Base-by-base conservation (phyloP, 371 early-diverging fungal genomes). In the Mucor velutinosus region DNA sequence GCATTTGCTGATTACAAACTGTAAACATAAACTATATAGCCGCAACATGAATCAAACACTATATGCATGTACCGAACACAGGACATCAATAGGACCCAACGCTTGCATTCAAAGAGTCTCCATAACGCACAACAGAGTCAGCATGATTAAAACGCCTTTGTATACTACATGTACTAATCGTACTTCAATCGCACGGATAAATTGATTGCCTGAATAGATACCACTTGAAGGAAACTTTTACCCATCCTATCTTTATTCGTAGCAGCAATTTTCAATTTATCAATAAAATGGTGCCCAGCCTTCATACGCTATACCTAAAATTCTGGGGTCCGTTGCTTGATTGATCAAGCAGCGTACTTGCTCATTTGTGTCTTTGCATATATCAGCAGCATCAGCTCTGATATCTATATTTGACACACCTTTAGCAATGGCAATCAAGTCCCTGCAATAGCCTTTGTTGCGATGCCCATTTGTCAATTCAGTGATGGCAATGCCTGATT, bases 301-400 rank as follows among this genome's bases (percentile, higher is more conserved):
- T 19, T 80, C 64, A 87, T 88, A 93, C 29, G 80, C 78, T 14
- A 90, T 74, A 17, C 89, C 92, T 2, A 93, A 79, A 1, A 90
- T 7, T 64, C 84, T 82, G 3, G 85, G 81, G 58, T 94, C 94
- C 7, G 90, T 90, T 0, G 93, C 93, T 64, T 90, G 79, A 67
- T 93, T 89, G 25, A 93, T 80, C 23, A 93, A 64, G 60, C 90
- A 90, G 29, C 88, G 79, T 0, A 94, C 87, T 74, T 92, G 93
- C 35, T 86, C 89, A 37, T 76, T 75, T 1, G 88, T 86, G n/a
- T 69, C 73, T 17, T 60, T 19, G 62, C 90, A 89, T 4, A 65
- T 59, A 23, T 69, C 39, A 0, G 81, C 88, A 7, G 86, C 29
- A 39, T 65, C 61, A 0, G 89, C 87, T 19, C 89, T 79, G 6